phyloP scores from a whole-genome alignment of 345 rosid genomes.

The Sapria himalayana region DNA sequence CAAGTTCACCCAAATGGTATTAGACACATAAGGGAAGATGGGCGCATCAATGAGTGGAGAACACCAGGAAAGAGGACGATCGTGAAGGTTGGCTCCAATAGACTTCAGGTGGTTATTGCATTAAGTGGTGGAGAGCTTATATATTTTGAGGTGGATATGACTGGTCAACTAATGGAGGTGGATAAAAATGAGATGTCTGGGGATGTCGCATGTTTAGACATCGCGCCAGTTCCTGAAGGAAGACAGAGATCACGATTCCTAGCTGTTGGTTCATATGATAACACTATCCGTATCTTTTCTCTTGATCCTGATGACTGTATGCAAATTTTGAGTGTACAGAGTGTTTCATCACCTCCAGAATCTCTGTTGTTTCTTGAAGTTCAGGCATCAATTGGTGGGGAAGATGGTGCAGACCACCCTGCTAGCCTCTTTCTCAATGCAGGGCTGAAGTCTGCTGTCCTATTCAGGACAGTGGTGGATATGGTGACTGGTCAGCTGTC shows the following conservation, averaged over 20 bases:
- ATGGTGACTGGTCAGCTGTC: constrained; percentile 98
- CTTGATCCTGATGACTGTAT: constrained; percentile 96
- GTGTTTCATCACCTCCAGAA: constrained; percentile 93
- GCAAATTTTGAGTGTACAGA: constrained; percentile 88
- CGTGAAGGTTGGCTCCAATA: constrained; percentile 90
- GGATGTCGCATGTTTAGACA: constrained; percentile 95
- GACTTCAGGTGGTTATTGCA: constrained; percentile 92
- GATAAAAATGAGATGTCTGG: constrained; percentile 99
- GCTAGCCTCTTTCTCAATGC: constrained; percentile 93
- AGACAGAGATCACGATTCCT: constrained; percentile 95
- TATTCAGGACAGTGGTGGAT: constrained; percentile 86
- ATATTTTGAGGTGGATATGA: constrained; percentile 90
- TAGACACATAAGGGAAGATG: constrained; percentile 91
- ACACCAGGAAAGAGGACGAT: constrained; percentile 98
- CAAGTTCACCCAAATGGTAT: constrained; percentile 98
- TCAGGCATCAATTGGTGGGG: constrained; percentile 88
- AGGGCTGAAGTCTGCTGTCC: constrained; percentile 84
- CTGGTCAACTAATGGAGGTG: constrained; percentile 93
- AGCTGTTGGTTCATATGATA: constrained; percentile 92
- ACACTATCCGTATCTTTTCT: constrained; percentile 74
- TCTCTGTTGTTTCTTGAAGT: constrained; percentile 97
- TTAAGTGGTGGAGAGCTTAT: constrained; percentile 95
- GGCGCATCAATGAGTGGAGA: constrained; percentile 95
- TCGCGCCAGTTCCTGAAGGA: constrained; percentile 99
- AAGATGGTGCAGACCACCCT: constrained; percentile 98